Conservation (phyloP, 306 rosid species). For the Lablab purpureus region DNA sequence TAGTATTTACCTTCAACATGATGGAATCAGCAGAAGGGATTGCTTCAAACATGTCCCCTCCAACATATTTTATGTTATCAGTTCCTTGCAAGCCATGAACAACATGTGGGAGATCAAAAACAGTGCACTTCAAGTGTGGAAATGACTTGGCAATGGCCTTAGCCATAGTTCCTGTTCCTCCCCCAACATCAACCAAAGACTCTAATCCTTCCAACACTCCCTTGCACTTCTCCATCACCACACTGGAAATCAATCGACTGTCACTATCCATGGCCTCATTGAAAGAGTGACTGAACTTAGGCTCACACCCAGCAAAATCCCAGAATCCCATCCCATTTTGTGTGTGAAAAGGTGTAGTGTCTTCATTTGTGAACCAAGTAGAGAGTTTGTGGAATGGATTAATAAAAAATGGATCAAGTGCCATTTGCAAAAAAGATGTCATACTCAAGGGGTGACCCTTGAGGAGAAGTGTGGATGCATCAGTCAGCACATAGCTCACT, state of each 20-base stretch:
- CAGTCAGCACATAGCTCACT: constrained; percentile 55
- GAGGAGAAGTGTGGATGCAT: constrained; percentile 57
- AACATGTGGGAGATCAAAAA: constrained; percentile 66
- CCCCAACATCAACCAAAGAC: constrained; percentile 66
- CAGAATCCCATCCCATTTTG: constrained; percentile 52
- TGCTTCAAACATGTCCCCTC: constrained; percentile 62
- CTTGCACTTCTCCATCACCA: constrained; percentile 51
- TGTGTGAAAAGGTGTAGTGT: constrained; percentile 50
- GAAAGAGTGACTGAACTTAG: constrained; percentile 30
- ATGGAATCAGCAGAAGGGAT: constrained; percentile 56
- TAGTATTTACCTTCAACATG: constrained; percentile 55
- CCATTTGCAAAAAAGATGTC: constrained; percentile 21
- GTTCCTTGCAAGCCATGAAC: constrained; percentile 51
- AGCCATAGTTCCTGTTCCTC: constrained; percentile 63
- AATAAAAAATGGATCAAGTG: constrained; percentile 41
- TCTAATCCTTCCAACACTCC: constrained; percentile 54
- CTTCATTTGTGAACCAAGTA: constrained; percentile 55
- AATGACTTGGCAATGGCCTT: constrained; percentile 54
- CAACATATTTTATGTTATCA: constrained; percentile 49
- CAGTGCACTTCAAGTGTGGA: constrained; percentile 55
- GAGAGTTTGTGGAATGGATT: constrained; percentile 50
- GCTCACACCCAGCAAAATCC: constrained; percentile 46
- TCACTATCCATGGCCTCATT: constrained; percentile 67
- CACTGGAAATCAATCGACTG: constrained; percentile 47
- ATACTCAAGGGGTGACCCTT: constrained; percentile 43